Evolutionary conservation across 208 protist genomes (phyloP).

Genomic region (Kentomonas sorsogonicus): DNA sequence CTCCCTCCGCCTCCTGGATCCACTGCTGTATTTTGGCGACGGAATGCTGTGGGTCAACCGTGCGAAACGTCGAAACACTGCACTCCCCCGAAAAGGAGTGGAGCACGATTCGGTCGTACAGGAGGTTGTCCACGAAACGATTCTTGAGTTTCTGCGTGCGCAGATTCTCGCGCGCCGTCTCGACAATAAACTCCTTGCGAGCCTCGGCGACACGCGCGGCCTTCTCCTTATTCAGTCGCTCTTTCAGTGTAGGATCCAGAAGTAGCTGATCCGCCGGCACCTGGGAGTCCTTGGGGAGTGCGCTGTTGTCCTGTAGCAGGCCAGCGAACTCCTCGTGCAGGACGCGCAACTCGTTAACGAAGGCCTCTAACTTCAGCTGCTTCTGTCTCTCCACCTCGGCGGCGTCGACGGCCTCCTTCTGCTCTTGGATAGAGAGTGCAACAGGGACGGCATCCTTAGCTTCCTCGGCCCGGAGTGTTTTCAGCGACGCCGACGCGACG

Average conservation of each 20-base stretch:
- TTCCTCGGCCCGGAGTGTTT: constrained; percentile 13
- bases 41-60: constrained; percentile 45
- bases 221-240: constrained; percentile 66
- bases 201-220: constrained; percentile 60
- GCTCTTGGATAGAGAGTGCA: constrained; percentile 84
- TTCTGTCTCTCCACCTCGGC: constrained; percentile 46
- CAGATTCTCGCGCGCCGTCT: constrained; percentile 77
- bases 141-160: constrained; percentile 83
- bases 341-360: constrained; percentile 48
- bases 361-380: constrained; percentile 71
- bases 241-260: constrained; percentile 81
- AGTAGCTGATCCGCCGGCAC: constrained; percentile 66
- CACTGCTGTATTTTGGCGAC: constrained; percentile 36
- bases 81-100: constrained; percentile 62
- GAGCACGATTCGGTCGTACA: constrained; percentile 90
- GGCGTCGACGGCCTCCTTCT: constrained; percentile 90
- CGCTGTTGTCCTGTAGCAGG: constrained; percentile 73
- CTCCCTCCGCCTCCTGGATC: constrained; percentile 61
- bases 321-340: constrained; percentile 56
- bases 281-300: constrained; percentile 29
- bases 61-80: constrained; percentile 88
- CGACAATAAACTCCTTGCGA: constrained; percentile 64
- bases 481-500: too few relatives aligned
- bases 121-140: constrained; percentile 85
- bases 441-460: constrained; percentile 14